Evolutionary conservation across 164 flowering plant genomes (phyloP).

Genomic region (Santalum album): DNA sequence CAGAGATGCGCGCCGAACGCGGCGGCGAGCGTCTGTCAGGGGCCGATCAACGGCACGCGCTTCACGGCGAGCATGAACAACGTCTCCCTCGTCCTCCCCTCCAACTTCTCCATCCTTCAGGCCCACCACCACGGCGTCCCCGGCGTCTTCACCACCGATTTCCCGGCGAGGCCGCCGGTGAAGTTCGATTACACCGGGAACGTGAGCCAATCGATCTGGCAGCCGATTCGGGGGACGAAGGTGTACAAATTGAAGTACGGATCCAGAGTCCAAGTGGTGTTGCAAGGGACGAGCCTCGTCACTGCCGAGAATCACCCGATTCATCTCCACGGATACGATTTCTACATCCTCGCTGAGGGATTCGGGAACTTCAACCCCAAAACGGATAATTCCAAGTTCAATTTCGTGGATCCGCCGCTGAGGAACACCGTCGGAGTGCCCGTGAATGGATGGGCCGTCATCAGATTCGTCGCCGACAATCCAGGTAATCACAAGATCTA

Average conservation of each 20-base stretch:
- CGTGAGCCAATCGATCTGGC: conserved; percentile 57
- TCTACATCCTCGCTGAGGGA: conserved; percentile 68
- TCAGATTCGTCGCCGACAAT: conserved; percentile 78
- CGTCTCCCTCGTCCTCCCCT: conserved; percentile 65
- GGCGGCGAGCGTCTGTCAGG: conserved; percentile 26
- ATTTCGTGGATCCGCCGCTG: conserved; percentile 71
- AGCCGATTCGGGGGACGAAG: conserved; percentile 53
- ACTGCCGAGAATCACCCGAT: conserved; percentile 77
- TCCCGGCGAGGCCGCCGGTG: conserved; percentile 58
- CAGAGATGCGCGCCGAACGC: conserved; percentile 34
- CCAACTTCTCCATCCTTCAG: conserved; percentile 60
- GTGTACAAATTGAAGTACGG: conserved; percentile 61
- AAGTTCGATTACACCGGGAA: conserved; percentile 74
- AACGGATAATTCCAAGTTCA: conserved; percentile 52
- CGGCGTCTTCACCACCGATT: conserved; percentile 66
- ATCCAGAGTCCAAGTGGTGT: conserved; percentile 53
- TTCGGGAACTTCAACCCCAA: conserved; percentile 63
- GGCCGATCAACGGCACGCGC: conserved; percentile 75
- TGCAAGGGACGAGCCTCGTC: conserved; percentile 66
- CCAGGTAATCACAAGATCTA: conserved; percentile 37
- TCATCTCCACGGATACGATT: conserved; percentile 82
- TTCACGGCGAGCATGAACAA: conserved; percentile 94
- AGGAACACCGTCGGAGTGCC: conserved; percentile 72
- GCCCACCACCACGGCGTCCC: conserved; percentile 48
- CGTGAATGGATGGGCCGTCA: conserved; percentile 75